Percentiles rank a stretch among this genome's conserved stretches.
Evolutionary conservation across 495 filamentous ascomycete genomes (phyloP).

Genomic region (Cercophora samala): DNA sequence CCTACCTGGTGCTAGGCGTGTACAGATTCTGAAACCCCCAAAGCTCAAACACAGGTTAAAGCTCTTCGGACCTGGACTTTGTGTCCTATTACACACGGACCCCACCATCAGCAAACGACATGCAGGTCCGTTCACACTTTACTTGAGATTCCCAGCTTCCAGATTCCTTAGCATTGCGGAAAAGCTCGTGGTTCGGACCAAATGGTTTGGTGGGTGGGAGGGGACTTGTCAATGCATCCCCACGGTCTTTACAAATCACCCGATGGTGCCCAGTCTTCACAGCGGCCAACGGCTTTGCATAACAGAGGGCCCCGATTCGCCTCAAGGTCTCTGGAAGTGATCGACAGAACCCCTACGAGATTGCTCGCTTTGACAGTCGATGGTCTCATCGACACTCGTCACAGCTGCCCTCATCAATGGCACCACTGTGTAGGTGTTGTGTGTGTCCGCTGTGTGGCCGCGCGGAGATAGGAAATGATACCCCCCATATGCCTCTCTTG

Average conservation of each 20-base stretch:
- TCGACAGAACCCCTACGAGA: not conserved
- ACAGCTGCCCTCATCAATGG: not conserved
- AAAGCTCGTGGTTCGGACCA: slow-evolving; percentile 13
- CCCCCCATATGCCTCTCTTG: not conserved
- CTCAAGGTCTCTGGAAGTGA: not conserved
- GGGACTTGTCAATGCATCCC: slow-evolving; percentile 21
- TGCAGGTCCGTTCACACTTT: slow-evolving; percentile 21
- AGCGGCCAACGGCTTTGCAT: slow-evolving; percentile 20
- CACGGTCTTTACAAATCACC: slow-evolving; percentile 18
- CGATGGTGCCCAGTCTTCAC: slow-evolving; percentile 14
- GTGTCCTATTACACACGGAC: slow-evolving; percentile 2
- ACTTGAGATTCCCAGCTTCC: slow-evolving; percentile 25
- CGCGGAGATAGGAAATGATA: not conserved
- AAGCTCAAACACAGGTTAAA: slow-evolving; percentile 10
- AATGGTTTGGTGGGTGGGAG: slow-evolving; percentile 4
- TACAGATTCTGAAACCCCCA: slow-evolving; percentile 24
- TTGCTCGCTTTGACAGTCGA: not conserved
- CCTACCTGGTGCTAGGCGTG: slow-evolving; percentile 1
- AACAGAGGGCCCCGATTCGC: slow-evolving; percentile 22
- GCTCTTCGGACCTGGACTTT: not conserved
- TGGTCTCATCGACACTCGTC: not conserved
- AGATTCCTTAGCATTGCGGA: slow-evolving; percentile 13
- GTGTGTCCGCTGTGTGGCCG: not conserved
- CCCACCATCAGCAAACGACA: slow-evolving; percentile 21
- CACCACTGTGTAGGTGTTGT: not conserved